Percentiles rank a stretch among this genome's conserved stretches.
Evolutionary conservation across 2,329 filamentous ascomycete species (phyloP).

Genomic region (Exserohilum rostratum): DNA sequence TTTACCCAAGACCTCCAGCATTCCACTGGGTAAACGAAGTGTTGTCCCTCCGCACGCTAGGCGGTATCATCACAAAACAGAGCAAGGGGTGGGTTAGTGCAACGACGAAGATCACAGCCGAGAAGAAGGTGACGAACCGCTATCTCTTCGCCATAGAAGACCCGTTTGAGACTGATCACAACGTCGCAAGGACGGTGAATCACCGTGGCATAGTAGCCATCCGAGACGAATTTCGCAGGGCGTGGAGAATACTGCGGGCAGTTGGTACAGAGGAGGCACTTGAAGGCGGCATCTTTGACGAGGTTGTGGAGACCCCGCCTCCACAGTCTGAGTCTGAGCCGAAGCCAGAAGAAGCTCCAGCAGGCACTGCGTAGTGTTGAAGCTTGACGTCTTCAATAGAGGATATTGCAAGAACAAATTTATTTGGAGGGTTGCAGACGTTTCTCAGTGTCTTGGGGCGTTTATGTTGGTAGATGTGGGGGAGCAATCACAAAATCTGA

Average conservation of each 20-base stretch:
- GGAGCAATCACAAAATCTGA: background rate
- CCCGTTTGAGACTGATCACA: conserved; percentile 86
- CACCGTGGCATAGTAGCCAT: conserved; percentile 82
- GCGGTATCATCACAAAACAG: conserved; percentile 74
- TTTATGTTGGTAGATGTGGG: background rate
- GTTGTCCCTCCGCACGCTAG: conserved; percentile 73
- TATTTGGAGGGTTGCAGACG: background rate
- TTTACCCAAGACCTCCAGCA: conserved; percentile 51
- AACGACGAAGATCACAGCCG: conserved; percentile 67
- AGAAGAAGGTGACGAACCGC: conserved; percentile 75
- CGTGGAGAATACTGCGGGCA: conserved; percentile 66
- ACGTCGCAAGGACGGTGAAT: conserved; percentile 84
- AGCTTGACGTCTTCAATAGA: background rate
- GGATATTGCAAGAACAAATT: background rate
- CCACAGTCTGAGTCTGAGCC: conserved; percentile 1
- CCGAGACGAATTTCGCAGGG: conserved; percentile 81
- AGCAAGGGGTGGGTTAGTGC: conserved; percentile 88
- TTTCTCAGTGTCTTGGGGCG: background rate
- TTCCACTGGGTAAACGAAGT: conserved; percentile 86
- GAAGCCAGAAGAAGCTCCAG: conserved; percentile 3
- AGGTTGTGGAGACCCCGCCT: conserved; percentile 33
- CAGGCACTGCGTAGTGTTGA: background rate
- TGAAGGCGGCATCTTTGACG: conserved; percentile 46
- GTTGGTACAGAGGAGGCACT: conserved; percentile 33
- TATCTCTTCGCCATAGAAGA: conserved; percentile 92